Conservation (phyloP, 2,329 filamentous ascomycete genomes). For the Lachnellula arida region DNA sequence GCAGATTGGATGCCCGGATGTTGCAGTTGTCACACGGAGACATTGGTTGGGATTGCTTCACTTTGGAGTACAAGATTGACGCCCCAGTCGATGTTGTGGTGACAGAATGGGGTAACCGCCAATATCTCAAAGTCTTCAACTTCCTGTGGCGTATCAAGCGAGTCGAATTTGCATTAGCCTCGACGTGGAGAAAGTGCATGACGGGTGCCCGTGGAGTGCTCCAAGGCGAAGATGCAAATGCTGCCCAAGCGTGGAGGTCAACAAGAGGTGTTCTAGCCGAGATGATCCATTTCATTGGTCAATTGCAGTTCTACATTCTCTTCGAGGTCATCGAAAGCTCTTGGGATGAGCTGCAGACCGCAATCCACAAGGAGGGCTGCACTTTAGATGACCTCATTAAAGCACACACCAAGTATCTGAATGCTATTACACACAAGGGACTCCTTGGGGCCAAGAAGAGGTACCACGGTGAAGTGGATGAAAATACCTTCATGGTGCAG, state of each 20-base stretch:
- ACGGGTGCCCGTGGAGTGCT: conserved; percentile 91
- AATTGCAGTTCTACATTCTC: conserved; percentile 96
- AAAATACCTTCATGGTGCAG: conserved; percentile 81
- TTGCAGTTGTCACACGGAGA: conserved; percentile 93
- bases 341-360: conserved; percentile 84
- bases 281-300: conserved; percentile 97
- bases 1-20: conserved; percentile 95
- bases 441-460: conserved; percentile 69
- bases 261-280: conserved; percentile 87
- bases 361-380: conserved; percentile 76
- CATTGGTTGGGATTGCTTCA: conserved; percentile 99
- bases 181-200: conserved; percentile 93
- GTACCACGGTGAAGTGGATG: conserved; percentile 40
- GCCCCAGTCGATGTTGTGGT: conserved; percentile 95
- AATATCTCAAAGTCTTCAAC: conserved; percentile 99
- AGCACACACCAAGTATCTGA: conserved; percentile 86
- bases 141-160: conserved; percentile 98
- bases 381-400: conserved; percentile 93
- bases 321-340: conserved; percentile 98
- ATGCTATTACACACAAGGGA: conserved; percentile 92
- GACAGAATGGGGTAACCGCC: conserved; percentile 88
- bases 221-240: conserved; percentile 64
- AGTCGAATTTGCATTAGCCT: conserved; percentile 87
- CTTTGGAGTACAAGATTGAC: conserved; percentile 96
- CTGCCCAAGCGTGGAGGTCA: conserved; percentile 80